Evolutionary conservation across 2,329 filamentous ascomycete species (phyloP).

Genomic region (Phoma sp.): DNA sequence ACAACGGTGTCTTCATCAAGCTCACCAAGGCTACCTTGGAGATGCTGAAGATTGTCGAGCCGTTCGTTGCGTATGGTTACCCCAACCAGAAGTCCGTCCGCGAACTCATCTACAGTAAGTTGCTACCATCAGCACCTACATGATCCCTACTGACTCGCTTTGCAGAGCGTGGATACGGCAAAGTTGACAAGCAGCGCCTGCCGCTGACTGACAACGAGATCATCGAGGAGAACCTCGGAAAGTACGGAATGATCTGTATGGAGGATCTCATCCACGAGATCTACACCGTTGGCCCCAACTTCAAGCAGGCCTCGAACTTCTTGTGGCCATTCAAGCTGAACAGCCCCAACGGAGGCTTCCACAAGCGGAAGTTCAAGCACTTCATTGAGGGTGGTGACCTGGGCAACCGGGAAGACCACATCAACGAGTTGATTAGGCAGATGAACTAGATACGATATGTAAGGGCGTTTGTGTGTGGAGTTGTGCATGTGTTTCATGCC

Average conservation of each 20-base stretch:
- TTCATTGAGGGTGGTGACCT: slow-evolving; percentile 98
- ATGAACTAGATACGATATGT: slow-evolving; percentile 78
- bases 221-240: slow-evolving; percentile 94
- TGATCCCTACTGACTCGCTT: slow-evolving; percentile 17
- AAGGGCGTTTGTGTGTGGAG: slow-evolving; percentile 15
- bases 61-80: slow-evolving; percentile 99
- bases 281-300: slow-evolving; percentile 96
- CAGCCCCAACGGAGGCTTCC: slow-evolving; percentile 98
- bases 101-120: slow-evolving; percentile 99
- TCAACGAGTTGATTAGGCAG: slow-evolving; percentile 94
- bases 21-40: slow-evolving; percentile 96
- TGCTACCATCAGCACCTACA: slow-evolving; percentile 67
- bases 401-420: slow-evolving; percentile 98
- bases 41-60: slow-evolving; percentile 98
- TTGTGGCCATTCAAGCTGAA: slow-evolving; percentile 99
- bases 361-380: slow-evolving; percentile 97
- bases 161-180: slow-evolving; percentile 84
- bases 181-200: slow-evolving; percentile 97
- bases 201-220: slow-evolving; percentile 97
- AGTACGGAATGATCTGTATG: slow-evolving; percentile 98
- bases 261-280: slow-evolving; percentile 99
- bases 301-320: slow-evolving; percentile 99
- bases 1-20: slow-evolving; percentile 98
- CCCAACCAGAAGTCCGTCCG: slow-evolving; percentile 99
- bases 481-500: slow-evolving; percentile 19